Base-by-base conservation (phyloP, 345 rosid genomes). In the Hevea brasiliensis region DNA sequence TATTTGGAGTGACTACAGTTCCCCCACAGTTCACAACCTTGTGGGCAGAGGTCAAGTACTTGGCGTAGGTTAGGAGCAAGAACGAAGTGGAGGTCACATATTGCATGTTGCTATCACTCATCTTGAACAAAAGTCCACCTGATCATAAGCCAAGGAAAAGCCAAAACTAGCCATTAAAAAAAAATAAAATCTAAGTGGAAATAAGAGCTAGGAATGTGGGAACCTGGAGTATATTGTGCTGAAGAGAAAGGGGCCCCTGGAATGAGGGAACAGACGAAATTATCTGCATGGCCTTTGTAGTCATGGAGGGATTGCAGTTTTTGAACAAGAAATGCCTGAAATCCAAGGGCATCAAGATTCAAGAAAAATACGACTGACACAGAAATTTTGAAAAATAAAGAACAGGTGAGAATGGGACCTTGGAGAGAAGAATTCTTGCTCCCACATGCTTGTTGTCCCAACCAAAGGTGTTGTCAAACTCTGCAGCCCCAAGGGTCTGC, bases 261-360 rank as follows among this genome's bases (percentile, higher is more conserved):
- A 27, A 95, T 84, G 37, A 95, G 83, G 11, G 98, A 92, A 81
- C 99, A 95, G 42, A 95, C 88, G 80, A 92, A 95, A 83, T 88
- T 92, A 81, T 95, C 99, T 53, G 99, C 98, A 70, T 89, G 99
- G 65, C 87, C 96, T 61, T 95, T 95, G 92, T 95, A 95, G 48
- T 89, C 96, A 77, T 88, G 89, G 77, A 95, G 91, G 41, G 98
- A 80, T 56, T 71, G 87, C 74, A 88, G 72, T 63, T 87, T 91
- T 66, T 90, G 94, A 70, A 92, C 98, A 72, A 95, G 79, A 83
- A 95, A 92, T 20, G 88, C 88, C 95, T 89, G 65, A 50, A 81
- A 67, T 27, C 24, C 42, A 58, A 65, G 55, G 20, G 10, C 35
- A 65, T 0, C 13, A 18, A 41, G 23, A 45, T 17, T 60, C 18